phyloP scores from a whole-genome alignment of 305 asterid species.

The Fraxinus greggii region DNA sequence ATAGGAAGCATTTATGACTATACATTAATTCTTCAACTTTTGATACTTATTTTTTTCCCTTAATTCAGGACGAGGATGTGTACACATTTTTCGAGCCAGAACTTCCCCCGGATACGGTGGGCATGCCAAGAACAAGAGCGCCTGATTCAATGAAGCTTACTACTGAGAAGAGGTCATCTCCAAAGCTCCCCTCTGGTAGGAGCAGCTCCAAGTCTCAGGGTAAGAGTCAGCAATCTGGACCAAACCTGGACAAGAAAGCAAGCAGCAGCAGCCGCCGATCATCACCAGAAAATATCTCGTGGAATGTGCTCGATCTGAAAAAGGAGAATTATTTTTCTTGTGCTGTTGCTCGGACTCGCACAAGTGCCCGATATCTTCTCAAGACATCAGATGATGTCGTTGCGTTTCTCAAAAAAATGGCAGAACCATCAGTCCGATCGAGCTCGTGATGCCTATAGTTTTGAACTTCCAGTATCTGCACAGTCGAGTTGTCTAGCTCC shows the following conservation, averaged over 20 bases:
- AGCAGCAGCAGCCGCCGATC: conserved; percentile 34
- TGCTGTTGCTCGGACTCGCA: conserved; percentile 73
- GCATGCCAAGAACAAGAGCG: conserved; percentile 50
- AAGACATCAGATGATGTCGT: conserved; percentile 64
- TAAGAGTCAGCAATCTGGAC: conserved; percentile 31
- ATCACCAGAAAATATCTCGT: conserved; percentile 53
- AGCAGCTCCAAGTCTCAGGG: conserved; percentile 46
- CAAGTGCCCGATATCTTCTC: conserved; percentile 78
- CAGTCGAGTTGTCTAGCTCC: conserved; percentile 2
- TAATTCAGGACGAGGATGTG: conserved; percentile 82
- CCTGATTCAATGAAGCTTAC: conserved; percentile 42
- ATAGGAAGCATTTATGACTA: not conserved
- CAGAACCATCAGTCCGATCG: conserved; percentile 34
- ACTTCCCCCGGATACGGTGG: conserved; percentile 58
- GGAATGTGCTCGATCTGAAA: conserved; percentile 92
- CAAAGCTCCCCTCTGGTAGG: conserved; percentile 46
- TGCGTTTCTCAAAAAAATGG: conserved; percentile 58
- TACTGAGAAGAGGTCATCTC: conserved; percentile 39
- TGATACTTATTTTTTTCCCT: not conserved
- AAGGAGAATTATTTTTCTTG: conserved; percentile 93
- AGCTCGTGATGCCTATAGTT: conserved; percentile 13
- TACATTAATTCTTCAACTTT: not conserved
- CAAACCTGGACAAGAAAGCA: conserved; percentile 43
- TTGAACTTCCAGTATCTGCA: conserved; percentile 12
- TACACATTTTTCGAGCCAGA: conserved; percentile 94